These are phyloP conservation scores for Botrytis hyacinthi DNA, from an alignment of 2,329 filamentous ascomycete species.

Conservation along the genomic window DNA sequence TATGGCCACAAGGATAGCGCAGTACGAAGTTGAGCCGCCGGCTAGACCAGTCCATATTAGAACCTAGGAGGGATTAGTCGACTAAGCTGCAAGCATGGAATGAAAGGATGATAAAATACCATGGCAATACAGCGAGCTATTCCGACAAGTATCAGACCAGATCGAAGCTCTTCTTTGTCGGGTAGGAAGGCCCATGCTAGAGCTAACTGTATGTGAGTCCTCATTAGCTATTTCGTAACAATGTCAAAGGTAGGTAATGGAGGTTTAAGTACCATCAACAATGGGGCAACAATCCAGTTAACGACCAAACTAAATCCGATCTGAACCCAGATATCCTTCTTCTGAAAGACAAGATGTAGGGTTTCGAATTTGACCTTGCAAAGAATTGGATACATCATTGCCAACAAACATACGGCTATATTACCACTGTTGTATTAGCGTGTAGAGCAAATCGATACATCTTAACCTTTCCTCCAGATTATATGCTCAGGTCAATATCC, in stretches of 20 bases:
- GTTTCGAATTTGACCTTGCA: conserved; percentile 82
- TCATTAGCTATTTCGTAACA: not conserved
- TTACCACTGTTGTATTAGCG: not conserved
- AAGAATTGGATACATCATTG: conserved; percentile 94
- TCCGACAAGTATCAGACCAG: conserved; percentile 77
- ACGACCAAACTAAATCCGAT: conserved; percentile 72
- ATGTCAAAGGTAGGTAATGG: not conserved
- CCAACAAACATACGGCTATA: conserved; percentile 71
- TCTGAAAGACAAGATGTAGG: conserved; percentile 63
- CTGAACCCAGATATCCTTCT: conserved; percentile 70
- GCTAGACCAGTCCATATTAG: conserved; percentile 78
- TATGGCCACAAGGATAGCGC: conserved; percentile 73
- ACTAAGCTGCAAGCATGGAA: not conserved
- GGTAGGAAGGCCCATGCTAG: conserved; percentile 68
- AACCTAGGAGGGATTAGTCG: conserved; percentile 23
- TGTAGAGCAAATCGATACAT: not conserved
- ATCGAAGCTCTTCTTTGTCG: conserved; percentile 54
- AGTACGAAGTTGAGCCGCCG: conserved; percentile 77
- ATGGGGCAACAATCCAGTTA: conserved; percentile 81
- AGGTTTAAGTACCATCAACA: conserved; percentile 62
- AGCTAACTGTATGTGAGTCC: conserved; percentile 43
- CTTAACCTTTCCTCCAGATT: not conserved
- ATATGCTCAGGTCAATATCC: not conserved
- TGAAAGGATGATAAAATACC: conserved; percentile 45
- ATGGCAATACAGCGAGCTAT: conserved; percentile 86